phyloP scores from a whole-genome alignment of 805 yeast species.

The Ogataea nonfermentans region DNA sequence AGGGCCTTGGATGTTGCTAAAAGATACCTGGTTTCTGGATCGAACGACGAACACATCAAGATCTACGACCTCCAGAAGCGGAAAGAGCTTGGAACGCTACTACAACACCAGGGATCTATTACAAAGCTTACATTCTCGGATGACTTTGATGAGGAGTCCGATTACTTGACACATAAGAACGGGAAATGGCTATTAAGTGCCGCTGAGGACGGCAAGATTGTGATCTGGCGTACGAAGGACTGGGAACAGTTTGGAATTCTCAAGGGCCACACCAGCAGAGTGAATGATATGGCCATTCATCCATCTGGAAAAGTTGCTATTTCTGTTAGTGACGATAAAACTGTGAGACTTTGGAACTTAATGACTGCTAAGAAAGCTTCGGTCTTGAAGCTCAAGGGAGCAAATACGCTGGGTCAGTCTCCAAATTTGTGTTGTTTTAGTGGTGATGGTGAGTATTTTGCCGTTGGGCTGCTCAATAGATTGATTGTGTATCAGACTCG shows the following conservation, averaged over 20 bases:
- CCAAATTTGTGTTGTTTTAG: constrained; percentile 28
- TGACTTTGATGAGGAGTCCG: constrained; percentile 37
- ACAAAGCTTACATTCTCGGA: constrained; percentile 71
- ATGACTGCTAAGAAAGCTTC: constrained; percentile 97
- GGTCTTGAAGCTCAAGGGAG: constrained; percentile 65
- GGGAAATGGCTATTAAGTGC: constrained; percentile 92
- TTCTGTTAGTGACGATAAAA: constrained; percentile 81
- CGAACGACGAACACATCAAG: constrained; percentile 93
- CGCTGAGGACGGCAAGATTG: constrained; percentile 84
- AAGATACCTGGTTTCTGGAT: constrained; percentile 87
- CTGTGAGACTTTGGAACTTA: constrained; percentile 88
- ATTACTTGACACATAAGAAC: constrained; percentile 36
- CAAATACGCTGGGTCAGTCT: constrained; percentile 59
- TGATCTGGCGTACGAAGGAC: constrained; percentile 93
- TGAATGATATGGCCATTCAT: constrained; percentile 85
- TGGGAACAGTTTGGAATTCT: constrained; percentile 91
- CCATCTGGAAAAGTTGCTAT: constrained; percentile 88
- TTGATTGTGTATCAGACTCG: constrained; percentile 64
- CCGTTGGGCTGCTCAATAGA: constrained; percentile 70
- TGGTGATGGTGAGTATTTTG: constrained; percentile 68
- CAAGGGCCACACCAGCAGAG: constrained; percentile 84
- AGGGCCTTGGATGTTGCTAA: constrained; percentile 80
- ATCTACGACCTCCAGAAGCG: constrained; percentile 92
- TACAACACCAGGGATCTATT: constrained; percentile 86
- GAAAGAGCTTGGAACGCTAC: constrained; percentile 85